Conservation (phyloP, 2,329 filamentous ascomycete genomes). For the Trichoderma aggressivum region DNA sequence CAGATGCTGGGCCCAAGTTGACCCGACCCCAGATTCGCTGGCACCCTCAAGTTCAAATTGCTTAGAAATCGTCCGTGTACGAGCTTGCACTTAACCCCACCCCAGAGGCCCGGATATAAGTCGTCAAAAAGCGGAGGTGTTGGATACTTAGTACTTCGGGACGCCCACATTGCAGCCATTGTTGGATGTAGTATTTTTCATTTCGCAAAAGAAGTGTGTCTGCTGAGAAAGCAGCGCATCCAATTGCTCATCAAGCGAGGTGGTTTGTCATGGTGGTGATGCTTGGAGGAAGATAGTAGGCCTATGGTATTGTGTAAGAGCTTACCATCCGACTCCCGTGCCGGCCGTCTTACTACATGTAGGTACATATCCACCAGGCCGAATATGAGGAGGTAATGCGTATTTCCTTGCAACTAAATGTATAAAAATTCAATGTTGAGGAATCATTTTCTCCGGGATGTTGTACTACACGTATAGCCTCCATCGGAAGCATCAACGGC, state of each 20-base stretch:
- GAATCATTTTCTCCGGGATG: neutral
- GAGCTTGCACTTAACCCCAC: neutral
- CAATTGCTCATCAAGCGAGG: neutral
- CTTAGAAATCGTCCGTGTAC: neutral
- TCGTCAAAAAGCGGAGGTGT: neutral
- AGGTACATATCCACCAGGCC: no score
- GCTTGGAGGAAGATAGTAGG: neutral
- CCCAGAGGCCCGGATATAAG: neutral
- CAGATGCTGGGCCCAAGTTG: neutral
- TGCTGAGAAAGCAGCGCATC: neutral
- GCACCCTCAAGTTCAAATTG: neutral
- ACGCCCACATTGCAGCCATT: neutral
- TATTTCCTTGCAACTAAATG: neutral
- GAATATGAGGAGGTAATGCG: neutral
- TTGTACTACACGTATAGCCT: neutral
- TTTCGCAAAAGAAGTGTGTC: neutral
- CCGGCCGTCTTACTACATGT: neutral
- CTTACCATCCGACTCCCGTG: neutral
- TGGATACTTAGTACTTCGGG: neutral
- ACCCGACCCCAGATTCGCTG: neutral
- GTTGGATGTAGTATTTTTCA: neutral
- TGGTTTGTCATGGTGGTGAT: neutral
- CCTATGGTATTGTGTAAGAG: neutral
- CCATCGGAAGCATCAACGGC: neutral
- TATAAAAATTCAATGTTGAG: neutral